Evolutionary conservation across 352 stramenopile species (phyloP), one percentile per base, ranked within the genome.

Genomic region (Phytopythium kandeliae): DNA sequence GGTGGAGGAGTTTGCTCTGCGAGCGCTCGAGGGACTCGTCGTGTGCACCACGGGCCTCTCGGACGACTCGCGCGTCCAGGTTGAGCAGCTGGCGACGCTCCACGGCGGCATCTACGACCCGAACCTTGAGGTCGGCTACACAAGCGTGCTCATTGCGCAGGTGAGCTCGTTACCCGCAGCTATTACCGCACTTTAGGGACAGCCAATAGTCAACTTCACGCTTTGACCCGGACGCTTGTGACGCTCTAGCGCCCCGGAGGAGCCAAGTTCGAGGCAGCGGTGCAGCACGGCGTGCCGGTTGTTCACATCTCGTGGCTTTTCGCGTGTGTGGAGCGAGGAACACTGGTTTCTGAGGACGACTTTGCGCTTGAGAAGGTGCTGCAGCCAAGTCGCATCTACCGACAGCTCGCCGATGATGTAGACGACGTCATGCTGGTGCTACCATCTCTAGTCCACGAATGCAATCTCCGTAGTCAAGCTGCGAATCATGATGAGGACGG

Each of bases 261-360:
- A 44, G 62, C 71, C 17, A 89, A 91, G 57, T 89, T 86, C 43
- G 71, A 87, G 16, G 75, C 75, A 2, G 77, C 77, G 0, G 48
- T 82, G 17, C 60, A 58, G 4, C 68, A 87, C 54, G 57, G 67
- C 12, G 81, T 91, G 46, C 71, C 80, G 4, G 67, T 91, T 12
- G 80, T 89, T 3, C 75, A 88, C 48, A 58, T 89, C 10, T 74
- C 69, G 28, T 91, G 80, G 80, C 58, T 91, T 0, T 62, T 78
- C n/a, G 80, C 76, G n/a, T 91, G 75, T 41, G 34, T 84, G 16
- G 71, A 89, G 49, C 66, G 69, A 15, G 43, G 65, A 2, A 55
- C 63, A 38, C 22, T 87, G 11, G 67, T 73, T 11, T 63, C 84
- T 0, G 72, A 83, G 54, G 53, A 65, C 3, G 63, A 74, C n/a